Base-by-base conservation (phyloP, 2,329 filamentous ascomycete genomes). In the Talaromyces albobiverticillius region DNA sequence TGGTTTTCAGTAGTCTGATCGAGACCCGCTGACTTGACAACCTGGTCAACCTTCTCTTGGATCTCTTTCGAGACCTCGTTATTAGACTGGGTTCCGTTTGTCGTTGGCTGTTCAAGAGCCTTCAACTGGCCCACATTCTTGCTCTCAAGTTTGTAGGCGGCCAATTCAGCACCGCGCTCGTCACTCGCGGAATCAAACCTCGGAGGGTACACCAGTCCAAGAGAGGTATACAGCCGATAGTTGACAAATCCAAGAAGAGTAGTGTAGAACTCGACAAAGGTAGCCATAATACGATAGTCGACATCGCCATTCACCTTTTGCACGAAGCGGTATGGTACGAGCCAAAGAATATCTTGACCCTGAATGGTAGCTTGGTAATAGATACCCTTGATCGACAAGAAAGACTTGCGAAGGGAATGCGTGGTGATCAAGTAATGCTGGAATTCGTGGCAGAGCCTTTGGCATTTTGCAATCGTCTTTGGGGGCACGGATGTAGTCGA, bases 361-460 rank as follows among this genome's bases (percentile, higher is more conserved):
- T 96, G 90, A 58, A 99, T 95, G 49, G 87, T 96, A 22, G 93
- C 94, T 76, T 97, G 93, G 76, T 97, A 99, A 79, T 99, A 99
- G 67, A 99, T 97, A 58, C 94, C 94, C 81, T 99, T 99, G 76
- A 99, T 97, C 1, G 91, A 96, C 61, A 99, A 77, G 78, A 99
- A 99, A 0, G 92, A 96, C 78, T 96, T 97, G 67, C 90, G 88
- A 63, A 99, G 78, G 64, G 89, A 91, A 75, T 95, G 85, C 40
- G 93, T 95, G 45, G 87, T 83, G 68, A 99, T 99, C 59, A 99
- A 82, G 74, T 96, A 99, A 79, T 97, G 94, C 76, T 97, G 89
- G 73, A 99, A 99, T 76, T 99, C 94, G 71, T 93, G 86, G 65
- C 88, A 93, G 52, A 99, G 78, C 53, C 90, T 86, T 77, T 97